Evolutionary conservation across 352 stramenopile genomes (phyloP).

Genomic region (Globisporangium lucens): DNA sequence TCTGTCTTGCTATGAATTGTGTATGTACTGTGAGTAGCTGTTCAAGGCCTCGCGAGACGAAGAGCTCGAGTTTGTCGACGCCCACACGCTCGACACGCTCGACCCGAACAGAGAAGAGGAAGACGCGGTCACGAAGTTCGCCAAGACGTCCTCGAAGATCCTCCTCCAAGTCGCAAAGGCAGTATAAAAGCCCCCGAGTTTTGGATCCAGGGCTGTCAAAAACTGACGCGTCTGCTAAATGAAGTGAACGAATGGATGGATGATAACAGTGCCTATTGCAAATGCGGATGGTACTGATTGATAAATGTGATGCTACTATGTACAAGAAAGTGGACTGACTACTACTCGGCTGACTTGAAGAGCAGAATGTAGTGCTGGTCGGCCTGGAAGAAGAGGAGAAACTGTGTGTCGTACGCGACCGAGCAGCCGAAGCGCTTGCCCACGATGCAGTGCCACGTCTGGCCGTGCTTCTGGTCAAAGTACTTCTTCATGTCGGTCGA

Average conservation of each 20-base stretch:
- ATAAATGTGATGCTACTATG: background rate
- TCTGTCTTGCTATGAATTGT: background rate
- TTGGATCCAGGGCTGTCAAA: background rate
- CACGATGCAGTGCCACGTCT: conserved; percentile 95
- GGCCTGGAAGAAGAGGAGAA: conserved; percentile 83
- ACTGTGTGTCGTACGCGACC: conserved; percentile 89
- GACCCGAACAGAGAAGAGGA: conserved; percentile 31
- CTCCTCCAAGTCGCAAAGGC: conserved; percentile 46
- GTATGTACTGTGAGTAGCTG: conserved; percentile 28
- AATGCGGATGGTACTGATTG: background rate
- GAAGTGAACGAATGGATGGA: background rate
- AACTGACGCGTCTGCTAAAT: background rate
- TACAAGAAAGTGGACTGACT: background rate
- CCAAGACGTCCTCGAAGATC: conserved; percentile 54
- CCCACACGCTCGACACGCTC: conserved; percentile 41
- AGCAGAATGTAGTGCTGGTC: conserved; percentile 83
- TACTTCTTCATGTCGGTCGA: conserved; percentile 99
- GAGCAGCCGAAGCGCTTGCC: conserved; percentile 89
- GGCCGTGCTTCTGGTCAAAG: conserved; percentile 96
- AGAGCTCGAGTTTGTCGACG: conserved; percentile 71
- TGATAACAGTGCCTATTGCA: background rate
- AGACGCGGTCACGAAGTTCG: conserved; percentile 47
- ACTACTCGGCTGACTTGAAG: conserved; percentile 78
- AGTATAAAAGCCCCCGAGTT: conserved; percentile 24
- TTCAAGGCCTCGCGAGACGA: conserved; percentile 73